Conservation (phyloP, 1,284 basidiomycete species). For the Golubevia pallescens region DNA sequence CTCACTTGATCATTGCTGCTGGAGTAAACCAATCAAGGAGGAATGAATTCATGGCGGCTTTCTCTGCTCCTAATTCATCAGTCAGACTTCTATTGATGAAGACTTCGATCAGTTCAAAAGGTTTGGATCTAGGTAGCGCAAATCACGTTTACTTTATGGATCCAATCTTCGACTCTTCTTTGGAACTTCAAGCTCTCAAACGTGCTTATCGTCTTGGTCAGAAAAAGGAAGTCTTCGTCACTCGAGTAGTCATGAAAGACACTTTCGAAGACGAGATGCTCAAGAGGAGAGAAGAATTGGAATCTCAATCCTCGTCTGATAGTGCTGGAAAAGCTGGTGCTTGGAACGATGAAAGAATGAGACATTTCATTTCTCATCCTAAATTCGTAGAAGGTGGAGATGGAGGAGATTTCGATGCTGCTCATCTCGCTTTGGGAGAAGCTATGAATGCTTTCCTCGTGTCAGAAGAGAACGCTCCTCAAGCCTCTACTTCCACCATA, state of each 20-base stretch:
- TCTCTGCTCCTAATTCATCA: neutral
- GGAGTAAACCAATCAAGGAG: neutral
- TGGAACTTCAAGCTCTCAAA: constrained; percentile 7
- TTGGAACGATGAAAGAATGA: neutral
- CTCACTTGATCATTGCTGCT: neutral
- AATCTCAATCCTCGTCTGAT: neutral
- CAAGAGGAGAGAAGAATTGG: neutral
- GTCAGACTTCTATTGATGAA: neutral
- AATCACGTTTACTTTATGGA: constrained; percentile 2
- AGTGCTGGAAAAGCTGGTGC: neutral
- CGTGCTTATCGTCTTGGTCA: constrained; percentile 1
- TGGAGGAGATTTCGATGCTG: no score
- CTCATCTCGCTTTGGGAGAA: no score
- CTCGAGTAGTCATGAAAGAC: constrained; percentile 3
- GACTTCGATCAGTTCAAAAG: neutral
- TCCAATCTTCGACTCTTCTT: neutral
- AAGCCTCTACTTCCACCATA: no score
- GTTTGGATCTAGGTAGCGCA: neutral
- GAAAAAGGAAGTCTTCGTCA: constrained; percentile 2
- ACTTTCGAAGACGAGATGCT: constrained; percentile 7
- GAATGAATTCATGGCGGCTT: neutral
- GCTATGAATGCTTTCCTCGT: neutral
- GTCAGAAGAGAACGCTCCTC: neutral
- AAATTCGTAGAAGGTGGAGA: neutral
- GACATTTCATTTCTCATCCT: neutral